Percentiles rank a stretch among this genome's conserved stretches.
These are phyloP conservation scores for Phellopilus nigrolimitatus DNA, from an alignment of 1,284 basidiomycete species.

Conservation along the genomic window DNA sequence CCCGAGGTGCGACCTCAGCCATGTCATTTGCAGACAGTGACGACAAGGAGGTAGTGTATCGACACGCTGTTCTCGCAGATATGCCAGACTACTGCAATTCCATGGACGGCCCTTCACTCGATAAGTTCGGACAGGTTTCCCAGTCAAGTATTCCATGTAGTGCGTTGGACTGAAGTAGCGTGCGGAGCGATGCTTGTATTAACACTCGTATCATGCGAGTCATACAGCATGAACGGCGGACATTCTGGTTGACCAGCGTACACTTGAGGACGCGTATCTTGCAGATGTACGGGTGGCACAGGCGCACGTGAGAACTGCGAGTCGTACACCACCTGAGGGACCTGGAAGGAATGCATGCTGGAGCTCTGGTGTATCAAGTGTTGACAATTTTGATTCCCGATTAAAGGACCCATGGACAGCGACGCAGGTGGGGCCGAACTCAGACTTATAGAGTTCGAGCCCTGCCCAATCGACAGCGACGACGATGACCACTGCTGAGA, in stretches of 20 bases:
- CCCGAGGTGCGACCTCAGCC: too few relatives aligned
- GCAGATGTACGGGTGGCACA: neutral
- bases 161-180: neutral
- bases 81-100: too few relatives aligned
- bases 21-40: too few relatives aligned
- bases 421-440: neutral
- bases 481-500: constrained; percentile 4
- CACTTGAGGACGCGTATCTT: neutral
- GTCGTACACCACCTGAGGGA: constrained; percentile 6
- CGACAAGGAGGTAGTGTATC: too few relatives aligned
- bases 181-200: neutral
- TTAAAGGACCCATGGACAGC: neutral
- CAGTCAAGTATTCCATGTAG: neutral
- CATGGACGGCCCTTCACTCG: too few relatives aligned
- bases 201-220: neutral
- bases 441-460: neutral
- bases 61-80: too few relatives aligned
- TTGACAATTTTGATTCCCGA: neutral
- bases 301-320: neutral
- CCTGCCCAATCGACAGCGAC: neutral
- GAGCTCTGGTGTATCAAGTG: constrained; percentile 5
- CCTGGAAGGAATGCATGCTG: neutral
- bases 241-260: neutral
- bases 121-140: neutral
- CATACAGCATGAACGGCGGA: constrained; percentile 4